Evolutionary conservation across 108 stramenopile species (phyloP), one percentile per base, ranked within the genome.

Genomic region (Seminavis robusta): DNA sequence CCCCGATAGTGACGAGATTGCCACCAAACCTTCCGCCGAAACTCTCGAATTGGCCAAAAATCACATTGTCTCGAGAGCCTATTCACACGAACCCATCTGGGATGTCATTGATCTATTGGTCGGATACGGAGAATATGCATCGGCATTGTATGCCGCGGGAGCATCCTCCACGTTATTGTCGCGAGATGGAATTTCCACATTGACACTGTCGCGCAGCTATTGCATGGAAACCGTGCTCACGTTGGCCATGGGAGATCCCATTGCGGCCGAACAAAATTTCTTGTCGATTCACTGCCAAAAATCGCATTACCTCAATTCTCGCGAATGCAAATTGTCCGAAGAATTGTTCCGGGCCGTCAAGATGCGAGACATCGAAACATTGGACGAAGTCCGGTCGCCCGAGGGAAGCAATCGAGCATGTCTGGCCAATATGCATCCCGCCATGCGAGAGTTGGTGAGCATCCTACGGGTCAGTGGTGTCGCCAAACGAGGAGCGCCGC

Each of bases 241-340:
- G 7, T 49, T 92, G 48, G 87, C 90, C 37, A 72, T 88, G 73
- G 94, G 94, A 9, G 94, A 95, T 62, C 62, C 73, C 1, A 74
- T 94, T 15, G 84, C 82, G 7, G 94, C 94, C 7, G 77, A 79
- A 43, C 52, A 80, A 39, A 52, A 79, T n/a, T 95, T 90, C 57
- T 56, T 85, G 57, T 55, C 74, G n/a, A 67, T 82, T n/a, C 94
- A 95, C 63, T 68, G 90, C 27, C 94, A 95, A 69, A 61, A 74
- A 11, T 78, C 80, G 2, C 33, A 67, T 4, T 95, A 95, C 34
- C 47, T 95, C 27, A 42, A 69, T 1, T 80, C 86, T n/a, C 54
- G 85, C 4, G 90, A 95, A 59, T 92, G 94, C 56, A 85, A 89
- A n/a, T 55, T 92, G 49, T 76, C 74, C n/a, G 94, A 95, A 61